Conservation (phyloP, 345 rosid species). For the Eucalyptus pauciflora region DNA sequence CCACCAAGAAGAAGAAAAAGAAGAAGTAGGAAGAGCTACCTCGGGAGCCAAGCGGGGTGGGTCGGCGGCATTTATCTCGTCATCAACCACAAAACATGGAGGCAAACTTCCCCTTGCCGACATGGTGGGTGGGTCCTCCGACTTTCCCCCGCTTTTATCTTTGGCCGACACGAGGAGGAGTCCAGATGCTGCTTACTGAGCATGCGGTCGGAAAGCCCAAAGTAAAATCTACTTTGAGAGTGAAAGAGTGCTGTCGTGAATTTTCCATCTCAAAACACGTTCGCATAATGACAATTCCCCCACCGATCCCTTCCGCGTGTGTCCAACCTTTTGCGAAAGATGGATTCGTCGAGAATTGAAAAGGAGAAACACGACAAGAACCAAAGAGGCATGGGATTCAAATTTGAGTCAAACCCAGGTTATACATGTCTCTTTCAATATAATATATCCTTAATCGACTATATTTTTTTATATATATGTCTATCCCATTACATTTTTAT, state of each 20-base stretch:
- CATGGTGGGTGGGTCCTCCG: background rate
- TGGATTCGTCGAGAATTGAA: background rate
- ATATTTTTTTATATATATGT: too few relatives aligned
- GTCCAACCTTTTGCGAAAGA: background rate
- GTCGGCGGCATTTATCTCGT: background rate
- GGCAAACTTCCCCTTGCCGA: conserved; percentile 21
- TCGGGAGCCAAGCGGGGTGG: background rate
- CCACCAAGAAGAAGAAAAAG: background rate
- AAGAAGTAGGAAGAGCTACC: background rate
- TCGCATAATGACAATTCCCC: background rate
- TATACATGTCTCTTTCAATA: background rate
- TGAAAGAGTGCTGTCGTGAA: background rate
- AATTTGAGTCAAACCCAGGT: background rate
- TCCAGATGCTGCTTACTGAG: background rate
- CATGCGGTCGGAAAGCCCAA: background rate
- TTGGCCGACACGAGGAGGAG: background rate
- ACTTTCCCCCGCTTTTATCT: background rate
- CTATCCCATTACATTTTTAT: too few relatives aligned
- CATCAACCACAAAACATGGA: background rate
- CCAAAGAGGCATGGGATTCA: background rate
- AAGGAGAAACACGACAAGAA: background rate
- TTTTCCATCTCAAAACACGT: background rate
- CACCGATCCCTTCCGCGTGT: background rate
- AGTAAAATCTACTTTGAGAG: background rate
- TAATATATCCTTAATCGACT: background rate